Evolutionary conservation across 176 grass and related monocot genomes (phyloP).

Genomic region (Pharus latifolius): DNA sequence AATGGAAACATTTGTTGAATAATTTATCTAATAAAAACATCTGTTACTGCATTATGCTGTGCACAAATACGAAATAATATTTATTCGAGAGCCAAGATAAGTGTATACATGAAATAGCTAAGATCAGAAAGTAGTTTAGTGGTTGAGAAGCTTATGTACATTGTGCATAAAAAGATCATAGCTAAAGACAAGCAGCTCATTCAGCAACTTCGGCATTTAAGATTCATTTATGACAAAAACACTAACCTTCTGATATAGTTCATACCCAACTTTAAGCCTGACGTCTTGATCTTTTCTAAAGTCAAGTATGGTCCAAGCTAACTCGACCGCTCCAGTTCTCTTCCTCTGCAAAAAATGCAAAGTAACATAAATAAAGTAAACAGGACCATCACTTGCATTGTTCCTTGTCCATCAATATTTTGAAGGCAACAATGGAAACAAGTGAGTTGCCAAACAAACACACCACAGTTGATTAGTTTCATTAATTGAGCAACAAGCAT

Average conservation of each 20-base stretch:
- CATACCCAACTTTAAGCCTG: constrained; percentile 79
- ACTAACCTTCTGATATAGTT: constrained; percentile 50
- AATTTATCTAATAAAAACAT: neutral
- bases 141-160: neutral
- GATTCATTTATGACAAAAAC: neutral
- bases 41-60: neutral
- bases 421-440: too few species aligned
- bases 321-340: constrained; percentile 41
- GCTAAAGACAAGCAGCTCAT: neutral
- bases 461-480: too few species aligned
- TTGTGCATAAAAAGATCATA: neutral
- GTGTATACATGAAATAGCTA: neutral
- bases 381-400: neutral
- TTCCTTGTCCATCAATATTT: neutral
- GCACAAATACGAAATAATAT: neutral
- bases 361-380: neutral
- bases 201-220: neutral
- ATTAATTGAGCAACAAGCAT: too few species aligned
- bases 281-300: constrained; percentile 75
- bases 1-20: neutral
- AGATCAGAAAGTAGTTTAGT: neutral
- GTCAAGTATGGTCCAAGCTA: constrained; percentile 73
- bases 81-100: neutral
- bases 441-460: too few species aligned
- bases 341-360: constrained; percentile 29